Evolutionary conservation across 208 protist species (phyloP), one percentile per base, ranked within the genome.

Genomic region (Leishmania braziliensis): DNA sequence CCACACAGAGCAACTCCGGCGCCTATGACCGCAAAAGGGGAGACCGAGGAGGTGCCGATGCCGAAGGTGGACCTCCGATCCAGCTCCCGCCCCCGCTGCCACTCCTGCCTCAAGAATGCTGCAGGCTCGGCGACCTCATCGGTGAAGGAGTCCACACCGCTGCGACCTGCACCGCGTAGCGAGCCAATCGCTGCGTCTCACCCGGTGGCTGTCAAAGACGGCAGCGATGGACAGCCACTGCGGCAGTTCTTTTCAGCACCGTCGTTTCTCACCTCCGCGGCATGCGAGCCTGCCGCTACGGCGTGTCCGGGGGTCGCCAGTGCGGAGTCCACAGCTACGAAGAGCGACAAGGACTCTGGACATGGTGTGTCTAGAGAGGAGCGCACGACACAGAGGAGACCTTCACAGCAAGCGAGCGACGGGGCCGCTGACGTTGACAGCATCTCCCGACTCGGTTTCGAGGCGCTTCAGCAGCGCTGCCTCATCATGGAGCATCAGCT

Each of bases 401-500:
- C 16, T n/a, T 72, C 68, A 51, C 23, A 20, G 39, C 68, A 26
- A 33, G 33, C 14, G 48, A 51, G 2, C 10, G 72, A 60, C 20
- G 50, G 14, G 48, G 33, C n/a, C 12, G 46, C 50, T 8, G 33
- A 56, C 51, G 53, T 51, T 1, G 53, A 53, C 23, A 2, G 20
- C 51, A n/a, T 39, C 16, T n/a, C 33, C 46, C 62, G 36, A 53
- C n/a, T 36, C 43, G 56, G 18, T 56, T 63, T 10, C 20, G 50
- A 69, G 1, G 54, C 76, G 46, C 75, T 93, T 26, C 78, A 73
- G 60, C 26, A 77, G 70, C 29, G 69, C 4, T 78, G 82, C 18
- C 14, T 62, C 18, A 43, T 60, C 12, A 84, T 95, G 78, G 89
- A 95, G 77, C 80, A 80, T 10, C 88, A 94, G 69, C 82, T 95